Base-by-base conservation (phyloP, 257 asterid genomes). In the Orobanche coerulescens region DNA sequence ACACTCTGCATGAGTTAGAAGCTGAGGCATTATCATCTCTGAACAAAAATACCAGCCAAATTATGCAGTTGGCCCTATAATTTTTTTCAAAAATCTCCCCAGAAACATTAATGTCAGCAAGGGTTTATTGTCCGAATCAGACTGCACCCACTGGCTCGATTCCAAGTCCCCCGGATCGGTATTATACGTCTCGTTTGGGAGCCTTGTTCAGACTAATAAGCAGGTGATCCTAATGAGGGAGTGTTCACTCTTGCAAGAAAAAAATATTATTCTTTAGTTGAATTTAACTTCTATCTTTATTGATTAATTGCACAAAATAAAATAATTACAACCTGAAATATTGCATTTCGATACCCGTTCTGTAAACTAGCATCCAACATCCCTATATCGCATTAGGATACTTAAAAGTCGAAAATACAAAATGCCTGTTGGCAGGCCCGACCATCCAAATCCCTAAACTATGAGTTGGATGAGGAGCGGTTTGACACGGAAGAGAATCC, bases 1-100 rank as follows among this genome's bases (percentile, higher is more conserved):
- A 88, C 81, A 82, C 92, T 0, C 71, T 88, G 3, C 68, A 74
- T 20, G 95, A 88, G 58, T 72, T 85, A 16, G 96, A 85, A 72
- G 44, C 69, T 1, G 54, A 66, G 0, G 68, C 76, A 0, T 30
- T 85, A 16, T 76, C 84, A 23, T 72, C 75, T 61, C 74, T 82
- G n/a, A 48, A 66, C 74, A 67, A 65, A n/a, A n/a, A 28, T 22
- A 47, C 66, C 66, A 67, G 11, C 72, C 66, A 11, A 67, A 30
- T 4, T 67, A 67, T 10, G 67, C 73, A 4, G 13, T 67, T 15
- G 73, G 73, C 26, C 73, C 73, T 1, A 8, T 51, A 25, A 73
- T 70, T n/a, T 81, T 76, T 23, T 66, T 67, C 23, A 65, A 34
- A 4, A 34, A 15, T 5, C 47, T 36, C 19, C 15, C 46, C 22